phyloP scores from a whole-genome alignment of 2,329 filamentous ascomycete species.

The Arthrinium phaeospermum region DNA sequence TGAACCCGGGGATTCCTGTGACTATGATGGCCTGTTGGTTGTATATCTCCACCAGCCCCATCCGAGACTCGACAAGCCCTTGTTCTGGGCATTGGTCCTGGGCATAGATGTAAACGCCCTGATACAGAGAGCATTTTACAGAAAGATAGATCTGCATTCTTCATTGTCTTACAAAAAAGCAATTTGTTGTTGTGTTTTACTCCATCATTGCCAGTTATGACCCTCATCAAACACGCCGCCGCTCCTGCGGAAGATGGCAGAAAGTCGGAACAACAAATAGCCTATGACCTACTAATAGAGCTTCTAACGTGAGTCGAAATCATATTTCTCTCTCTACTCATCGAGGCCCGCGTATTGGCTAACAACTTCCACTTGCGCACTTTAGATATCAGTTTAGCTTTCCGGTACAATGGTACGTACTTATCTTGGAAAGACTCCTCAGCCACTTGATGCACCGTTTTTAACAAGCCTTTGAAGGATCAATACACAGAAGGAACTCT shows the following conservation, averaged over 20 bases:
- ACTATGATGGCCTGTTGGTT: too few relatives aligned
- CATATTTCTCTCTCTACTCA: too few relatives aligned
- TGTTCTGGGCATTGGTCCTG: too few relatives aligned
- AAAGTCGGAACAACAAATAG: background rate
- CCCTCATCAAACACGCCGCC: background rate
- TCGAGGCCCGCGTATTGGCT: background rate
- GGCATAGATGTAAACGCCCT: too few relatives aligned
- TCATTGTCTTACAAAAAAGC: background rate
- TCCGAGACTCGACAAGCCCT: too few relatives aligned
- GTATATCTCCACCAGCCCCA: too few relatives aligned
- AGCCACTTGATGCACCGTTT: background rate
- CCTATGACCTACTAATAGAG: background rate
- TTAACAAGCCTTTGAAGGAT: conserved; percentile 23
- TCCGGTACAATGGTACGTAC: background rate
- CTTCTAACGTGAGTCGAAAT: background rate
- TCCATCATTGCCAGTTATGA: background rate
- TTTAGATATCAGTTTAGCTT: background rate
- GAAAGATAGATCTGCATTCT: too few relatives aligned
- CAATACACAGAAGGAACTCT: conserved; percentile 26
- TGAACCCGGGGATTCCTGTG: too few relatives aligned
- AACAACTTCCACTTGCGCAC: background rate
- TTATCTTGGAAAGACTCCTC: background rate
- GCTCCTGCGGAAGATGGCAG: background rate
- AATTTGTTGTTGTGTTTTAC: too few relatives aligned
- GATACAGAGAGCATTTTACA: too few relatives aligned